Base-by-base conservation (phyloP, 2,329 filamentous ascomycete species). In the Fusarium drepaniforme region DNA sequence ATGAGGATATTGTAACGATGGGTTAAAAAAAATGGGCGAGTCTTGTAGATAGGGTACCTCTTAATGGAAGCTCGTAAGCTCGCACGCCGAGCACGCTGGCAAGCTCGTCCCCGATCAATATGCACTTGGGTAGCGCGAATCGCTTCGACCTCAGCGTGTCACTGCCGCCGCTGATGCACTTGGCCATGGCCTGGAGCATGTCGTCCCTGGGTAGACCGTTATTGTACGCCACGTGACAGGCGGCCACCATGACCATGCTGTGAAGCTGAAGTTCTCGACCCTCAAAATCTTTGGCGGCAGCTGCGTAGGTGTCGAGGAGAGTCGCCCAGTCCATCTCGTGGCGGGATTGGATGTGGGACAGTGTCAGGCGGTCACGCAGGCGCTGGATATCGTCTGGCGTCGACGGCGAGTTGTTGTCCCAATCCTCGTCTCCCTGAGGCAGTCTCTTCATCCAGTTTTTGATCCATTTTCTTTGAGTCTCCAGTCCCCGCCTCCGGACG, bases 351-450 rank as follows among this genome's bases (percentile, higher is more conserved):
- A 78, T 49, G 40, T 78, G 75, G 25, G 75, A 70, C 21, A 78
- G 65, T 16, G 76, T 76, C 9, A 78, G 33, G 21, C 75, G 76
- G 28, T 64, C 49, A 68, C 72, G 76, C 30, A 78, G 68, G 42
- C 44, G 60, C 25, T 65, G 53, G 63, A 78, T 77, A 16, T 78
- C 76, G 21, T 73, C 72, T n/a, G 68, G 44, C 3, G 76, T 70
- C 23, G 71, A 78, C 15, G 76, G 76, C 51, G 65, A 73, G 67
- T 78, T 78, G 56, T 78, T 78, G 49, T 78, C 71, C 76, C 76
- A 78, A 42, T 78, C 76, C 66, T 77, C 76, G n/a, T 78, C 75
- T 42, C 76, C 76, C 53, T 78, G 76, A 15, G 76, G 76, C n/a
- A 78, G 64, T 33, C 76, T 77, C 56, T 76, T 75, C 75, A 78